Evolutionary conservation across 1,284 basidiomycete species (phyloP), one percentile per base, ranked within the genome.

Genomic region (Ceratobasidium theobromae): DNA sequence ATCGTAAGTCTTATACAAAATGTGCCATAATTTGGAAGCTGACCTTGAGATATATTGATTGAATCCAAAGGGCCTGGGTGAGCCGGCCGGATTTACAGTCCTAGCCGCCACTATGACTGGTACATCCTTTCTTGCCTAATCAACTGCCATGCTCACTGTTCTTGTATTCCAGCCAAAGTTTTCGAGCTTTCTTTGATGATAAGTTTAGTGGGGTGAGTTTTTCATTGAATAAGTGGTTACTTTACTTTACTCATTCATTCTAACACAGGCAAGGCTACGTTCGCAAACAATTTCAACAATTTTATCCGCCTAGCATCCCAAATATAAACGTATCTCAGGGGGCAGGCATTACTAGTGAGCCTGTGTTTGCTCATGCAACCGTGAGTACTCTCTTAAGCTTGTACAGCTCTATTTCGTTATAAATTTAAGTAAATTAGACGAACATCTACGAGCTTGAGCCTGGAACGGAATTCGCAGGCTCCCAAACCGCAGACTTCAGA

Each of bases 101-200:
- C 6, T 11, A 11, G 43, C 23, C n/a, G 41, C 28, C 8, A 25
- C 25, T 14, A 57, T 57, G 41, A 45, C 38, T 6, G 54, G 54
- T 57, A 14, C n/a, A n/a, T n/a, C n/a, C 9, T 28, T 16, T 27
- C 14, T 33, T 6, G 28, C 9, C 14, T 35, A 16, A 25, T 27
- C 12, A 25, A 12, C 4, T 40, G 9, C 11, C 12, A 23, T 25
- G 12, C 43, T 45, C 3, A 25, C 30, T n/a, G 33, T 28, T 14
- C 38, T 23, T 18, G 12, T 12, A 1, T 6, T 6, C 5, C 18
- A 57, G 54, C 30, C n/a, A 57, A 57, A 14, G 14, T 57, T 23
- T 57, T 43, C 25, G 3, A 27, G 3, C 40, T 57, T 12, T 57
- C 54, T 32, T 46, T 57, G 14, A 57, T 57, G 54, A 46, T 57